Conservation (phyloP, 345 rosid genomes). For the Citrus mangshanensis region DNA sequence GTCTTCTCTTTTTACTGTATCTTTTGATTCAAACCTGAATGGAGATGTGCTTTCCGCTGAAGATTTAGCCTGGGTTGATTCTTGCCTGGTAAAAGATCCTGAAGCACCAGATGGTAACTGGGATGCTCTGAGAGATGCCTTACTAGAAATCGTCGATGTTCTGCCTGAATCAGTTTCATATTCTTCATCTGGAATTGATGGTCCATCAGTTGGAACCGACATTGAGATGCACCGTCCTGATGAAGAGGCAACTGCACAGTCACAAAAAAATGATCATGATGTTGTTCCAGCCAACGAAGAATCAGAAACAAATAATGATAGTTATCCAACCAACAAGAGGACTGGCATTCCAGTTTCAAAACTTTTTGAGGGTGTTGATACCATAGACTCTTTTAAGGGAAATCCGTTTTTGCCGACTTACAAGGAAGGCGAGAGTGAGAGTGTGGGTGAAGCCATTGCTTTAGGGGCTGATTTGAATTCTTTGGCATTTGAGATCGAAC, state of each 20-base stretch:
- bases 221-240: constrained; percentile 13
- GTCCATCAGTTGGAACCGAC: constrained; percentile 16
- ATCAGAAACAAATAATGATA: constrained; percentile 7
- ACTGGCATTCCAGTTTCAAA: constrained; percentile 15
- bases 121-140: constrained; percentile 51
- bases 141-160: constrained; percentile 45
- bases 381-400: constrained; percentile 21
- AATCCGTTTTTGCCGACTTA: constrained; percentile 37
- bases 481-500: constrained; percentile 19
- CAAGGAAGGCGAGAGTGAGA: constrained; percentile 16
- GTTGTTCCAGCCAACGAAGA: constrained; percentile 13
- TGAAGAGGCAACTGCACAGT: constrained; percentile 2
- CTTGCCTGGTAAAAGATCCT: constrained; percentile 49
- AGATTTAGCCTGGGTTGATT: constrained; percentile 69
- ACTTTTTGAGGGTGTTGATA: constrained; percentile 19
- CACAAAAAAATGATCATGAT: background rate
- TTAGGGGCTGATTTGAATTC: constrained; percentile 13
- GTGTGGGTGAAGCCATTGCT: constrained; percentile 13
- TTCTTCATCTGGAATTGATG: constrained; percentile 17
- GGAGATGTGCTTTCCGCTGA: constrained; percentile 46
- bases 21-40: constrained; percentile 18
- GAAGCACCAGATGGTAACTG: constrained; percentile 43
- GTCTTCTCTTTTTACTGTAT: constrained; percentile 22
- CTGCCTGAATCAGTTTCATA: constrained; percentile 33
- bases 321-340: constrained; percentile 17